These are phyloP conservation scores for Suillus variegatus DNA, from an alignment of 768 basidiomycete genomes.

Conservation along the genomic window DNA sequence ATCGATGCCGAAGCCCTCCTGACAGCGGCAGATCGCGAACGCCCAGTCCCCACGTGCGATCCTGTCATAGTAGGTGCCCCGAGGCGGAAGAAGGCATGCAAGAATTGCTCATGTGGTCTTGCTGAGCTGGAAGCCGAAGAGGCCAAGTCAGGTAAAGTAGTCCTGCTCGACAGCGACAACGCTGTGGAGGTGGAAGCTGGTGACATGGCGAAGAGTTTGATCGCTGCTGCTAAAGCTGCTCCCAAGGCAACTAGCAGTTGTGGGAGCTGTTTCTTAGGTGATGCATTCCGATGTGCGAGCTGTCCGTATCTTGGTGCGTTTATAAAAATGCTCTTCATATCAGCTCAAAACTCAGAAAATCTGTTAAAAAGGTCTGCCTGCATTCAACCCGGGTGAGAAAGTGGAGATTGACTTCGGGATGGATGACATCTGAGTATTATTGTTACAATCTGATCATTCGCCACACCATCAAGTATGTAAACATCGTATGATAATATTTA, in stretches of 20 bases:
- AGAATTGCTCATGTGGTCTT: constrained; percentile 95
- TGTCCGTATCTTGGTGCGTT: constrained; percentile 94
- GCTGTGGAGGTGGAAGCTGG: constrained; percentile 60
- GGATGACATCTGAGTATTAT: constrained; percentile 72
- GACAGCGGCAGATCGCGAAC: constrained; percentile 77
- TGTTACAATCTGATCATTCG: background rate
- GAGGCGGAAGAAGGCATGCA: constrained; percentile 91
- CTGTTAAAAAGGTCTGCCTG: constrained; percentile 76
- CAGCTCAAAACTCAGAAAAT: constrained; percentile 16
- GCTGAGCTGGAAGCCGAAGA: constrained; percentile 92
- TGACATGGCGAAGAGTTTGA: constrained; percentile 61
- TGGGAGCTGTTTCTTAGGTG: constrained; percentile 96
- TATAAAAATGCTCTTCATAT: background rate
- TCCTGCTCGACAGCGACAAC: constrained; percentile 61
- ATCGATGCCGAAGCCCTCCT: constrained; percentile 86
- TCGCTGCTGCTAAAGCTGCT: constrained; percentile 66
- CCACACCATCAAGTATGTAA: background rate
- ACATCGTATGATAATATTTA: background rate
- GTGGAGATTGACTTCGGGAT: constrained; percentile 87
- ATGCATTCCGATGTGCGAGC: constrained; percentile 94
- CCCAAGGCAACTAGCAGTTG: constrained; percentile 95
- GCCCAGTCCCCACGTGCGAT: constrained; percentile 78
- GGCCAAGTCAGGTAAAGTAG: constrained; percentile 55
- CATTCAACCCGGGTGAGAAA: constrained; percentile 98
- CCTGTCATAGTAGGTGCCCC: constrained; percentile 52